Percentiles rank a stretch among this genome's conserved stretches.
phyloP scores from a whole-genome alignment of 2,329 filamentous ascomycete species.

The Penicillium palitans region DNA sequence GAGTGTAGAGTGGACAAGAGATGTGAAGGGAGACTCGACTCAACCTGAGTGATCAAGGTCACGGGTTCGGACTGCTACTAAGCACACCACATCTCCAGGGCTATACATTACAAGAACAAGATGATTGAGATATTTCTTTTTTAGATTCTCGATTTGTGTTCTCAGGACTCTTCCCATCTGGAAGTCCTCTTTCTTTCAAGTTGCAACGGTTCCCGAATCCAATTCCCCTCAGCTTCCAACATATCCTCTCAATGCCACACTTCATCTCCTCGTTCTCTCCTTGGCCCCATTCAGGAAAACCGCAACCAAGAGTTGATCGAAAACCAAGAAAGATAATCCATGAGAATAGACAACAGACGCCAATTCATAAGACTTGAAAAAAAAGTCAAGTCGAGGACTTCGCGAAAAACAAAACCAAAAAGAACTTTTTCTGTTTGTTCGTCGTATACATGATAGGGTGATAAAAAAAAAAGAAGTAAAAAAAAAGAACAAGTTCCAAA shows the following conservation, averaged over 20 bases:
- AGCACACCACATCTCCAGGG: neutral
- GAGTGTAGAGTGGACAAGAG: neutral
- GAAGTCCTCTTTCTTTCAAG: constrained; percentile 20
- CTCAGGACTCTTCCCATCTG: constrained; percentile 26
- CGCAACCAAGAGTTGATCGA: constrained; percentile 30
- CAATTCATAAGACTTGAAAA: constrained; percentile 44
- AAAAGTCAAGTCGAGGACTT: constrained; percentile 37
- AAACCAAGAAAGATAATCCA: constrained; percentile 37
- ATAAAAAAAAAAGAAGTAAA: constrained; percentile 24
- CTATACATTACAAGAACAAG: neutral
- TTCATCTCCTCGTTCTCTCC: constrained; percentile 37
- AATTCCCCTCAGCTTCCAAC: constrained; percentile 30
- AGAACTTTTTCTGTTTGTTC: constrained; percentile 37
- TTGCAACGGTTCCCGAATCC: constrained; percentile 17
- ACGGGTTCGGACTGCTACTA: constrained; percentile 4
- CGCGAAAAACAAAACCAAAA: constrained; percentile 31
- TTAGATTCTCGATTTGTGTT: constrained; percentile 18
- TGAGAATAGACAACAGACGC: constrained; percentile 42
- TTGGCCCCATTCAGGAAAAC: constrained; percentile 34
- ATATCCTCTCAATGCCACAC: constrained; percentile 25
- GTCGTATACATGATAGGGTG: constrained; percentile 43
- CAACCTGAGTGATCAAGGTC: neutral
- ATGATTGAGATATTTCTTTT: constrained; percentile 24
- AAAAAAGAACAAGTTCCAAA: constrained; percentile 35
- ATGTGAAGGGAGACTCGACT: neutral